A percentile compares a stretch with the other conserved stretches of the same genome.
Conservation (phyloP, 257 asterid species). For the Solanum piurae region DNA sequence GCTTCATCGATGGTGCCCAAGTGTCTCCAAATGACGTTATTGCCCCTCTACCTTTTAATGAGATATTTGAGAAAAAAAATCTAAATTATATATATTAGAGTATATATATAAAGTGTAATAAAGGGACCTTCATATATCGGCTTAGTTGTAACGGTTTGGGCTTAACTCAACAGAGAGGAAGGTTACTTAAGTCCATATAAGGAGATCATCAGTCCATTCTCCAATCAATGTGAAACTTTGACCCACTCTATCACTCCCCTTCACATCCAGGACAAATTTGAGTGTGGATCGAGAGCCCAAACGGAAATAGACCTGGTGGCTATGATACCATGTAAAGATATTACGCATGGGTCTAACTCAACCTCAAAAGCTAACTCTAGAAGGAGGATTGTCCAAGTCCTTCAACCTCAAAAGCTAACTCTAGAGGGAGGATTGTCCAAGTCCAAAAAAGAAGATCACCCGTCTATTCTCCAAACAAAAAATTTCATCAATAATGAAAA, state of each 20-base stretch:
- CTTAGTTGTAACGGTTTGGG: not conserved
- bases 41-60: not conserved
- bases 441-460: too few relatives aligned
- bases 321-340: not conserved
- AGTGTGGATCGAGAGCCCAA: not conserved
- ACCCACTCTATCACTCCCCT: not conserved
- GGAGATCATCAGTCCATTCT: too few relatives aligned
- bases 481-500: too few relatives aligned
- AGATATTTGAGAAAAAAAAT: not conserved
- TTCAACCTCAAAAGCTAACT: too few relatives aligned
- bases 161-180: too few relatives aligned
- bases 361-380: too few relatives aligned
- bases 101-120: too few relatives aligned
- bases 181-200: not conserved
- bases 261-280: not conserved
- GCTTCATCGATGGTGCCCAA: not conserved
- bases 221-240: not conserved
- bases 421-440: too few relatives aligned
- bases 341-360: too few relatives aligned
- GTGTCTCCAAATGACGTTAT: not conserved
- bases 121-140: not conserved
- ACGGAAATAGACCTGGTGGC: not conserved
- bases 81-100: too few relatives aligned
- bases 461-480: not conserved
- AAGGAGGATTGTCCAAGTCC: too few relatives aligned